Evolutionary conservation across 1,284 basidiomycete genomes (phyloP).

Genomic region (Irpex lacteus): DNA sequence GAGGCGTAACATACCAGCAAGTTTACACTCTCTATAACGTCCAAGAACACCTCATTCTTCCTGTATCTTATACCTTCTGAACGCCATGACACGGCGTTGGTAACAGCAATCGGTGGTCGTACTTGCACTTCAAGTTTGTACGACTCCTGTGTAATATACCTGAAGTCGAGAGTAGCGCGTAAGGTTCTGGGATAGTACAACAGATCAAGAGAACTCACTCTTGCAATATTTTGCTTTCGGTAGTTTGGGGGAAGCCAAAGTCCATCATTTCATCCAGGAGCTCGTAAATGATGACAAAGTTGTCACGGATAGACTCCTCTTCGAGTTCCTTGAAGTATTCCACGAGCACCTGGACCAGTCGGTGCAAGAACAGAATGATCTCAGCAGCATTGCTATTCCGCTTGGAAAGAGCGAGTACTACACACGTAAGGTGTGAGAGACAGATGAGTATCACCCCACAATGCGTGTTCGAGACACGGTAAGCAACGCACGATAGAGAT

Average conservation of each 20-base stretch:
- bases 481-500: slow-evolving; percentile 82
- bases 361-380: slow-evolving; percentile 95
- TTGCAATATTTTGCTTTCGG: slow-evolving; percentile 98
- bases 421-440: slow-evolving; percentile 1
- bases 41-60: slow-evolving; percentile 99
- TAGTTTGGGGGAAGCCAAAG: slow-evolving; percentile 98
- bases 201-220: slow-evolving; percentile 58
- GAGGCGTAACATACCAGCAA: slow-evolving; percentile 64
- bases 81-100: slow-evolving; percentile 98
- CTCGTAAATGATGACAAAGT: slow-evolving; percentile 98
- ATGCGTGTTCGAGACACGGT: background rate
- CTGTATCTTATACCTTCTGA: slow-evolving; percentile 97
- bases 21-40: slow-evolving; percentile 98
- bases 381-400: slow-evolving; percentile 96
- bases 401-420: slow-evolving; percentile 95
- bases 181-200: background rate
- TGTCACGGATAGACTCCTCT: slow-evolving; percentile 98
- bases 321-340: slow-evolving; percentile 99
- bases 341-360: slow-evolving; percentile 84
- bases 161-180: slow-evolving; percentile 27
- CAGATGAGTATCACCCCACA: background rate
- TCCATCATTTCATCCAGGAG: slow-evolving; percentile 99
- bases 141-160: slow-evolving; percentile 98
- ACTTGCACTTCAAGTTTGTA: slow-evolving; percentile 98
- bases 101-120: slow-evolving; percentile 95